A percentile compares a stretch with the other conserved stretches of the same genome.
These are phyloP conservation scores for Murraya koenigii DNA, from an alignment of 345 rosid genomes.

Conservation along the genomic window DNA sequence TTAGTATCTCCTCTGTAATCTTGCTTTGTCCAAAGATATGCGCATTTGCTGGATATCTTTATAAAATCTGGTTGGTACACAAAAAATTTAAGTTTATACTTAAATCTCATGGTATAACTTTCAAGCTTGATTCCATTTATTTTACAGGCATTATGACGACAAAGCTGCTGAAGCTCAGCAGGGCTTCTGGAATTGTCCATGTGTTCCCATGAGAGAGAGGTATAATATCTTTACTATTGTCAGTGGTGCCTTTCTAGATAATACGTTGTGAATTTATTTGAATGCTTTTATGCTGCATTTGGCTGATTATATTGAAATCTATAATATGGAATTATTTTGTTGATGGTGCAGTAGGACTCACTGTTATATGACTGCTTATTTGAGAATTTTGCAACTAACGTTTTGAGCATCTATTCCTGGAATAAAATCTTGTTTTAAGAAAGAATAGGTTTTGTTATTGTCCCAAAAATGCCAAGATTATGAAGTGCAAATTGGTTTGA, in stretches of 20 bases:
- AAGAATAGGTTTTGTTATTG: not conserved
- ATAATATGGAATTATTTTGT: not conserved
- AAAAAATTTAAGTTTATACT: not conserved
- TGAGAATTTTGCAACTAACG: not conserved
- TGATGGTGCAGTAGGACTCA: too few relatives aligned
- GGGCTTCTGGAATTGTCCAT: slow-evolving; percentile 98
- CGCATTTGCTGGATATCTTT: not conserved
- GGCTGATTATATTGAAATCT: not conserved
- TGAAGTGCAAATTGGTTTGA: not conserved
- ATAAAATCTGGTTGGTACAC: not conserved
- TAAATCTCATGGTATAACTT: not conserved
- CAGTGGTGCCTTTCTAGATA: not conserved
- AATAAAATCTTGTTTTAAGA: not conserved
- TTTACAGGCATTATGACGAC: slow-evolving; percentile 90
- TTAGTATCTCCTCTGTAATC: slow-evolving; percentile 22
- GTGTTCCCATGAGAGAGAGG: slow-evolving; percentile 99
- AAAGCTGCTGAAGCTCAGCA: slow-evolving; percentile 86
- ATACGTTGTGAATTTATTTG: not conserved
- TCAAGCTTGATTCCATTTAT: slow-evolving; percentile 1
- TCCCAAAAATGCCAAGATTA: not conserved
- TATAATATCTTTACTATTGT: slow-evolving; percentile 18
- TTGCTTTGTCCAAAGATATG: not conserved
- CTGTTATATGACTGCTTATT: too few relatives aligned
- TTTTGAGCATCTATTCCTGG: not conserved
- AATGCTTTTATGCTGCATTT: not conserved